A percentile compares a stretch with the other conserved stretches of the same genome.
Evolutionary conservation across 2,329 filamentous ascomycete species (phyloP).

Genomic region (Exophiala alcalophila): DNA sequence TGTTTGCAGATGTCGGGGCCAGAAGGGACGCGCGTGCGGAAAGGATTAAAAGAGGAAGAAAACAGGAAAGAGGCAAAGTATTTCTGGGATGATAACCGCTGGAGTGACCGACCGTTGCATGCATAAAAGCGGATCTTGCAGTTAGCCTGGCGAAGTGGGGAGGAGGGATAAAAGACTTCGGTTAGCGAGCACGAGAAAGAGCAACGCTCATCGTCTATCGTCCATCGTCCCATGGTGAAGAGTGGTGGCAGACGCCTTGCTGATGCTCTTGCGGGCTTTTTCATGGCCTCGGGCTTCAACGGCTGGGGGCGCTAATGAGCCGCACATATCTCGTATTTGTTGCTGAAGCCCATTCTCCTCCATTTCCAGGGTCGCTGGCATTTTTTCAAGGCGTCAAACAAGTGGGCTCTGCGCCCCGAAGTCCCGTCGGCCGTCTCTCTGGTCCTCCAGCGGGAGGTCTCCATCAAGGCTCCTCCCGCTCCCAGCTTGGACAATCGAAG

Average conservation of each 20-base stretch:
- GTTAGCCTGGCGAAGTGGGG: constrained; percentile 20
- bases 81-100: constrained; percentile 19
- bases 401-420: constrained; percentile 5
- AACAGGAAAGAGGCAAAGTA: constrained; percentile 13
- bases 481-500: constrained; percentile 11
- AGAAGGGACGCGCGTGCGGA: constrained; percentile 11
- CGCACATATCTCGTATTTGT: constrained; percentile 23
- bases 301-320: constrained; percentile 16
- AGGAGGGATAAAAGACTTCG: constrained; percentile 8
- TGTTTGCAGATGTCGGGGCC: neutral
- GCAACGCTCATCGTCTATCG: too few relatives aligned
- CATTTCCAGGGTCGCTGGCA: neutral
- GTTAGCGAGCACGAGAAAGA: constrained; percentile 13
- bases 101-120: constrained; percentile 15
- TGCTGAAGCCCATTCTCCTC: constrained; percentile 8
- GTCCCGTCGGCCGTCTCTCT: constrained; percentile 1
- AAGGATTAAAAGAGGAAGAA: constrained; percentile 4
- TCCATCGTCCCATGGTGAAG: too few relatives aligned
- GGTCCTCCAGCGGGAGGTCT: constrained; percentile 9
- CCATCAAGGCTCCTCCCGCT: constrained; percentile 19
- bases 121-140: constrained; percentile 17
- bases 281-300: constrained; percentile 3
- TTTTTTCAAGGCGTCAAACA: constrained; percentile 7
- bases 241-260: too few relatives aligned
- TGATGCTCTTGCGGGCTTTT: too few relatives aligned